A percentile compares a stretch with the other conserved stretches of the same genome.
Conservation (phyloP, 2,329 filamentous ascomycete species). For the Verticillium dahliae region DNA sequence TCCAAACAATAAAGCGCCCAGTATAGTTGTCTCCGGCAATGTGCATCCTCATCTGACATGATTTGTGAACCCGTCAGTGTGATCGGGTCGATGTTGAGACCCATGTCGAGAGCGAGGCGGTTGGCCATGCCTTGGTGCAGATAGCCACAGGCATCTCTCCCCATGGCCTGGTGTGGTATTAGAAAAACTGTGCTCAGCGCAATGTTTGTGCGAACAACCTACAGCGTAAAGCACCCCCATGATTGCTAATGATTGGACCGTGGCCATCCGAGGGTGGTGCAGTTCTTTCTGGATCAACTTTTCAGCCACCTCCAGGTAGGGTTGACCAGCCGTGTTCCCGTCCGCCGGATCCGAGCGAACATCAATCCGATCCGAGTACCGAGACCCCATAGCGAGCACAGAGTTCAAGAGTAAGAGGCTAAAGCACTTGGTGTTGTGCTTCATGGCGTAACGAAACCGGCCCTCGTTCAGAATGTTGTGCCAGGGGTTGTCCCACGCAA, state of each 20-base stretch:
- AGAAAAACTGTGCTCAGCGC: no score
- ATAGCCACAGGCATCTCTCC: conserved; percentile 26
- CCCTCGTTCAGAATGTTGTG: conserved; percentile 25
- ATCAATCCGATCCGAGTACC: conserved; percentile 23
- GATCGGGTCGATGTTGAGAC: conserved; percentile 25
- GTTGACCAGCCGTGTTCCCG: conserved; percentile 23
- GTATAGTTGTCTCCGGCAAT: conserved; percentile 26
- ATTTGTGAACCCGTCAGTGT: conserved; percentile 16
- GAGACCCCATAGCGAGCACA: conserved; percentile 25
- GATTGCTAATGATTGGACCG: conserved; percentile 26
- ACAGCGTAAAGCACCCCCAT: conserved; percentile 21
- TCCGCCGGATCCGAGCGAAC: conserved; percentile 21
- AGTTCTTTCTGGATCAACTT: conserved; percentile 14
- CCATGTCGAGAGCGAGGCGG: conserved; percentile 27
- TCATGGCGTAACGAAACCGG: conserved; percentile 23
- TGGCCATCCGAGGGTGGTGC: conserved; percentile 24
- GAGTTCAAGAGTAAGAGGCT: conserved; percentile 24
- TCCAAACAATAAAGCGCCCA: conserved; percentile 28
- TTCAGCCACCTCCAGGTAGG: conserved; percentile 21
- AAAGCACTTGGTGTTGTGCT: conserved; percentile 19
- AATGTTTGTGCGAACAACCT: neutral
- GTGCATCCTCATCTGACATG: conserved; percentile 19
- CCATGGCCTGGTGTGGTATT: conserved; percentile 18
- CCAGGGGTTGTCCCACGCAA: conserved; percentile 29
- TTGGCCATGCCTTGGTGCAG: conserved; percentile 29